Base-by-base conservation (phyloP, 108 stramenopile species). In the Nitzschia sp. region DNA sequence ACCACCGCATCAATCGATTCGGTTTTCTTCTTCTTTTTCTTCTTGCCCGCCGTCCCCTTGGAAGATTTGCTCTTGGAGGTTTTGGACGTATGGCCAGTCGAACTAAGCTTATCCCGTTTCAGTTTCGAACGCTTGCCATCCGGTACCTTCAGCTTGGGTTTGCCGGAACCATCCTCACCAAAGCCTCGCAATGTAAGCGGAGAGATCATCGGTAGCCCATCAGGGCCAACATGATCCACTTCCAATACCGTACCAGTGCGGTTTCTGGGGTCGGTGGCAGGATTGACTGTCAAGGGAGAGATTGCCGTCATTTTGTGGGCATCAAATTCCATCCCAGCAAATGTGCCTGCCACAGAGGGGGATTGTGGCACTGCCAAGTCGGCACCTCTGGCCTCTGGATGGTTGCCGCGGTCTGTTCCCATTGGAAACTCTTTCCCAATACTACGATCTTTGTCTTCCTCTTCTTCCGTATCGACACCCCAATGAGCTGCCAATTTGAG, bases 321-420 rank as follows among this genome's bases (percentile, higher is more conserved):
- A 15, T 48, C 46, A 17, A 48, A 48, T 48, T 48, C 46, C 46
- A 48, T 48, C 17, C 46, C 46, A 5, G 46, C 46, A 48, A 48
- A 48, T 6, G 46, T 48, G 2, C 46, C 46, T 6, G 14, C 46
- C 2, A 48, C 29, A 34, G 29, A 34, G 3, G 29, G 29, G 29
- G 29, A 34, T 34, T 34, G 29, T 34, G 29, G 29, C 29, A 34
- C 29, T 34, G 29, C 29, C 29, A 34, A 5, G 5, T 5, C 29
- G 29, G 5, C 29, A 34, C 29, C 29, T 34, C 5, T 34, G 5
- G 29, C 29, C 1, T 34, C 29, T 5, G 1, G 29, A 5, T 34
- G 29, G 29, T 34, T 34, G 5, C 29, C 29, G 5, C 29, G 29
- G 29, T 34, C 29, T 5, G 29, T 34, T 34, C 29, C 29, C 29